Evolutionary conservation across 495 filamentous ascomycete genomes (phyloP).

Genomic region (Apiosordaria backusii): DNA sequence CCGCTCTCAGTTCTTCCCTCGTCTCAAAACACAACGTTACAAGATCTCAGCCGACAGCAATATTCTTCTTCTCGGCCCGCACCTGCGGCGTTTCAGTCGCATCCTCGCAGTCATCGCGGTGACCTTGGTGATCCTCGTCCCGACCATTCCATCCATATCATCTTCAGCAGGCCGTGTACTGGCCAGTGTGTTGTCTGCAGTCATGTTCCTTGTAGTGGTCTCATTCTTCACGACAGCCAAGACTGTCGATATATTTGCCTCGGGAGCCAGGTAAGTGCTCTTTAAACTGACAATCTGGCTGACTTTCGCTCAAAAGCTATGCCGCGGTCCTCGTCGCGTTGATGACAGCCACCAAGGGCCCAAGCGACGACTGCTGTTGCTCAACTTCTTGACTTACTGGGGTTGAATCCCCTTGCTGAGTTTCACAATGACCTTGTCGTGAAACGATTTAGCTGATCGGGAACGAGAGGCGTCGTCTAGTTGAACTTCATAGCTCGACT

Average conservation of each 20-base stretch:
- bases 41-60: neutral
- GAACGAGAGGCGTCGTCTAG: neutral
- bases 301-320: neutral
- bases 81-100: neutral
- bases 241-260: neutral
- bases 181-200: neutral
- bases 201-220: neutral
- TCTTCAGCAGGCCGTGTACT: neutral
- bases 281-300: neutral
- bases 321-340: neutral
- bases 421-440: neutral
- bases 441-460: neutral
- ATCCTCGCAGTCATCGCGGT: neutral
- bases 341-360: neutral
- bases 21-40: neutral
- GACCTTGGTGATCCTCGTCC: neutral
- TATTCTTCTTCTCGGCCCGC: neutral
- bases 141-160: neutral
- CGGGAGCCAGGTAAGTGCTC: neutral
- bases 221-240: neutral
- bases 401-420: neutral
- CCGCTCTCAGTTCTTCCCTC: neutral
- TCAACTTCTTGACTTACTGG: neutral
- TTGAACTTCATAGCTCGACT: neutral
- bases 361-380: neutral